Conservation (phyloP, 192 early-diverging fungal genomes). For the Piromyces sp. region DNA sequence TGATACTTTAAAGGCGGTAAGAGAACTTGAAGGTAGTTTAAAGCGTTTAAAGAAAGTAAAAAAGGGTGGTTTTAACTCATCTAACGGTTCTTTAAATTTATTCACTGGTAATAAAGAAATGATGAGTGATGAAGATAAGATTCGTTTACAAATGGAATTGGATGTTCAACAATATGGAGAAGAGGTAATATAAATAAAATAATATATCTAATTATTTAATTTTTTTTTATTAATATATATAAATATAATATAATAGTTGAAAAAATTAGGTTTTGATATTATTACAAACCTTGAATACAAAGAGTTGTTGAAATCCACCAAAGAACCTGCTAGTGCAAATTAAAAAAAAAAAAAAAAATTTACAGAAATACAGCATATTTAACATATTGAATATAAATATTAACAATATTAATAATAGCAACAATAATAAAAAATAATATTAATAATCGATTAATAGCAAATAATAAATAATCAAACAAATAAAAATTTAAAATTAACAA, state of each 20-base stretch:
- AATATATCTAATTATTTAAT: too few species aligned
- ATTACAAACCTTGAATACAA: not conserved
- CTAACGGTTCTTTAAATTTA: not conserved
- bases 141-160: constrained; percentile 27
- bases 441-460: too few species aligned
- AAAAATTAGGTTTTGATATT: not conserved
- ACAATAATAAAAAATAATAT: too few species aligned
- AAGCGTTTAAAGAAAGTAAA: constrained; percentile 14
- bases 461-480: too few species aligned
- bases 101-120: not conserved
- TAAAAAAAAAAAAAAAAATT: too few species aligned
- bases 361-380: too few species aligned
- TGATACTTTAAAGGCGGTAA: constrained; percentile 14
- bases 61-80: not conserved
- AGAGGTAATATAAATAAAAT: constrained; percentile 14
- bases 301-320: not conserved
- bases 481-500: too few species aligned
- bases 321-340: not conserved
- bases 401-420: too few species aligned
- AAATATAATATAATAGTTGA: not conserved
- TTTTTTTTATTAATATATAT: too few species aligned
- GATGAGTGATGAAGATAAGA: constrained; percentile 36
- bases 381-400: too few species aligned
- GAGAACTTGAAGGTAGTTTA: constrained; percentile 22
- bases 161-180: constrained; percentile 26